A percentile compares a stretch with the other conserved stretches of the same genome.
Evolutionary conservation across 1,139 yeast species (phyloP).

Genomic region (Candida gigantensis): DNA sequence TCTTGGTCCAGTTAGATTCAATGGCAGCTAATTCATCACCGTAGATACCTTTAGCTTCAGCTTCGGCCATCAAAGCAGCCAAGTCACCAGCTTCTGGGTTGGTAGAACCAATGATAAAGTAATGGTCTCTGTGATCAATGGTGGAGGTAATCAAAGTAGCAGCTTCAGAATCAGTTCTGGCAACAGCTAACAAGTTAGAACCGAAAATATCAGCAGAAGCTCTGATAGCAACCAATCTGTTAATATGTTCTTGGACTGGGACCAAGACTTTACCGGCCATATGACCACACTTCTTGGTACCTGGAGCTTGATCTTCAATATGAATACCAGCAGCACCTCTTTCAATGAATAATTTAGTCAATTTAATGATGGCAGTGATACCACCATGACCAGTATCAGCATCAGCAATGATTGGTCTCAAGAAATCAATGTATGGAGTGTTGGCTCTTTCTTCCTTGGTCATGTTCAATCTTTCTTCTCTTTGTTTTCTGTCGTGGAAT

Average conservation of each 20-base stretch:
- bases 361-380: slow-evolving; percentile 90
- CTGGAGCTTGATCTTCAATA: slow-evolving; percentile 98
- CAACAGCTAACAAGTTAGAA: slow-evolving; percentile 80
- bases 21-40: slow-evolving; percentile 72
- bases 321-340: slow-evolving; percentile 99
- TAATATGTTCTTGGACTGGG: slow-evolving; percentile 96
- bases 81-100: slow-evolving; percentile 78
- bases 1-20: slow-evolving; percentile 80
- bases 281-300: slow-evolving; percentile 97
- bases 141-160: slow-evolving; percentile 93
- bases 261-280: slow-evolving; percentile 99
- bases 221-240: slow-evolving; percentile 90
- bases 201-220: slow-evolving; percentile 95
- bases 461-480: slow-evolving; percentile 72
- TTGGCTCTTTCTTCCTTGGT: slow-evolving; percentile 65
- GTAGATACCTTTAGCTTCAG: slow-evolving; percentile 71
- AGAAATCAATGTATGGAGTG: slow-evolving; percentile 69
- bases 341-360: slow-evolving; percentile 94
- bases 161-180: slow-evolving; percentile 97
- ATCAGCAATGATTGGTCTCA: slow-evolving; percentile 94
- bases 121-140: slow-evolving; percentile 93
- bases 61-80: slow-evolving; percentile 76
- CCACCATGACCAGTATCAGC: slow-evolving; percentile 99
- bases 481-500: slow-evolving; percentile 96
- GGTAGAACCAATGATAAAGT: slow-evolving; percentile 87